Evolutionary conservation across 306 rosid genomes (phyloP), one percentile per base, ranked within the genome.

Genomic region (Hippophae tibetana): DNA sequence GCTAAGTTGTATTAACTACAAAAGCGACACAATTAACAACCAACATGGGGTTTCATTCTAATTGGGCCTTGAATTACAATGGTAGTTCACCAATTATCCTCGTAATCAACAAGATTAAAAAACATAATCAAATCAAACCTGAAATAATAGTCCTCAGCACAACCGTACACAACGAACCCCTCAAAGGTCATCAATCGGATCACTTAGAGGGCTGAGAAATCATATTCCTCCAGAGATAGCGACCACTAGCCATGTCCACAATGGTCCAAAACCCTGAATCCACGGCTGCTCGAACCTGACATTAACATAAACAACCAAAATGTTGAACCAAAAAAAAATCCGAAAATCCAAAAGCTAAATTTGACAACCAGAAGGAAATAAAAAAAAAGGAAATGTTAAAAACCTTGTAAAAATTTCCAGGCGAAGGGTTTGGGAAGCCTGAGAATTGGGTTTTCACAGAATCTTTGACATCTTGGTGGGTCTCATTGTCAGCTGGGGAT

Each of bases 191-290:
- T 80, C 84, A 87, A 64, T 67, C 74, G 4, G 87, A 70, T 41
- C 47, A 56, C 71, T 85, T 83, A 10, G 84, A 48, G 23, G 84
- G 47, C 42, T 81, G 50, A 0, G 93, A 72, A 8, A 77, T 78
- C 83, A 87, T 64, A 52, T 87, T 70, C 80, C 83, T 90, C 98
- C 98, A 90, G 43, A 90, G 85, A 57, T 90, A 87, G 63, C 96
- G 90, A 7, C 98, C 98, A 61, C 89, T 83, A 40, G 95, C 98
- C 96, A 87, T 90, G 62, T 90, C 98, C 52, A 90, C 92, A 31
- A 72, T 71, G 23, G 83, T 78, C 98, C 98, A 87, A 65, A 90
- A 90, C 73, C 87, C 89, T 27, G 84, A 75, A 74, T 72, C 82
- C 67, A 86, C 42, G 10, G 78, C 86, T 18, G 73, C 71, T 27